Evolutionary conservation across 78 protist genomes (phyloP), one percentile per base, ranked within the genome.

Genomic region (Dictyostelium brefeldianum): DNA sequence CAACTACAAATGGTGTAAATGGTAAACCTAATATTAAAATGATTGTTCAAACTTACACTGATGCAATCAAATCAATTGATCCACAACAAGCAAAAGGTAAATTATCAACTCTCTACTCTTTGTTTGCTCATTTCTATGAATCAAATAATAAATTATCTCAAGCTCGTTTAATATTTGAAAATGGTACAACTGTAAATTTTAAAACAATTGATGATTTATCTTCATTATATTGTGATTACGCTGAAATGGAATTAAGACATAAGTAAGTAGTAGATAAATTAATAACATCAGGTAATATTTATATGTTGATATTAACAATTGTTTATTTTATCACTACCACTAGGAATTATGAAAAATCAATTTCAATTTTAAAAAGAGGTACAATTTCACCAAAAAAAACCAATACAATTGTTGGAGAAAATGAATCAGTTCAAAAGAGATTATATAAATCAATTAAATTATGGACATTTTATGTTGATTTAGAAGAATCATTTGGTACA

Each of bases 391-490:
- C 91, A 54, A 10, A 81, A 25, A 47, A 97, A 92, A 18, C 12
- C 18, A n/a, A 51, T 36, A 59, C 43, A 5, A 65, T 57, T 1
- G 50, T 87, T 17, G 36, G 53, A 18, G 90, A 92, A 11, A 87
- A 46, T 9, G 87, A 80, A 50, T 83, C 90, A 15, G 95, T 97
- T 59, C 98, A 95, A 83, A 56, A 78, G 25, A 94, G 98, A n/a
- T 51, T 99, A 25, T 95, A 81, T 96, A 92, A 81, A 80, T 70
- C 94, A 59, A 64, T 95, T 31, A 74, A 74, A 56, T 91, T 99
- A 9, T 99, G 99, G 99, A 75, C 97, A 2, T 56, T 97, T 27
- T 98, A 97, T 64, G 98, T 91, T 12, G 99, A 99, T 78, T 74
- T 99, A 22, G 99, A 98, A 73, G 99, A 98, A 89, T 64, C 89